Evolutionary conservation across 2,329 filamentous ascomycete species (phyloP).

Genomic region (Sporothrix pallida): DNA sequence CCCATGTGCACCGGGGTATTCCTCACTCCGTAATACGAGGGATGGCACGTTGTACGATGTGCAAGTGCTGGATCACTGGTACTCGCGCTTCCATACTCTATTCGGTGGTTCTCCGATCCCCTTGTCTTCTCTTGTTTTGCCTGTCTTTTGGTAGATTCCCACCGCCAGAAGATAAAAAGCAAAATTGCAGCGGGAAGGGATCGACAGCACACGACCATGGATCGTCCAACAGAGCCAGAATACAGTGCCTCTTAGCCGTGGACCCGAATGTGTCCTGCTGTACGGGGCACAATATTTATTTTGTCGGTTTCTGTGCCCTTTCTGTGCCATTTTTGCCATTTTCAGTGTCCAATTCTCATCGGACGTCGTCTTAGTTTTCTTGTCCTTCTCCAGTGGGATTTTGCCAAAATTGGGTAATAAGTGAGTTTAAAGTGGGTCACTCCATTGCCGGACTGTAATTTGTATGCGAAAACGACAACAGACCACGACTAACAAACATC

Average conservation of each 20-base stretch:
- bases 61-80: no score
- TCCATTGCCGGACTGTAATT: neutral
- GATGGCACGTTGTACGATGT: neutral
- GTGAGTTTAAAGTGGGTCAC: neutral
- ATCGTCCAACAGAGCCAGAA: neutral
- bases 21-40: neutral
- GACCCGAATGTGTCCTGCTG: neutral
- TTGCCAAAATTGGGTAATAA: constrained; percentile 13
- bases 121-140: neutral
- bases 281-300: neutral
- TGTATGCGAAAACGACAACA: no score
- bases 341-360: no score
- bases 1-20: neutral
- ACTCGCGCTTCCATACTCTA: neutral
- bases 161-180: neutral
- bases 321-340: no score
- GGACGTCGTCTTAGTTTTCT: neutral
- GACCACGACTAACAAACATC: no score
- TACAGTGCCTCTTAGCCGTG: neutral
- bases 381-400: neutral
- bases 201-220: neutral
- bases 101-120: neutral
- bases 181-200: neutral
- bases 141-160: neutral
- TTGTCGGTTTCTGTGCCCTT: no score